phyloP scores from a whole-genome alignment of 2,329 filamentous ascomycete genomes.

The Aspergillus japonicus region DNA sequence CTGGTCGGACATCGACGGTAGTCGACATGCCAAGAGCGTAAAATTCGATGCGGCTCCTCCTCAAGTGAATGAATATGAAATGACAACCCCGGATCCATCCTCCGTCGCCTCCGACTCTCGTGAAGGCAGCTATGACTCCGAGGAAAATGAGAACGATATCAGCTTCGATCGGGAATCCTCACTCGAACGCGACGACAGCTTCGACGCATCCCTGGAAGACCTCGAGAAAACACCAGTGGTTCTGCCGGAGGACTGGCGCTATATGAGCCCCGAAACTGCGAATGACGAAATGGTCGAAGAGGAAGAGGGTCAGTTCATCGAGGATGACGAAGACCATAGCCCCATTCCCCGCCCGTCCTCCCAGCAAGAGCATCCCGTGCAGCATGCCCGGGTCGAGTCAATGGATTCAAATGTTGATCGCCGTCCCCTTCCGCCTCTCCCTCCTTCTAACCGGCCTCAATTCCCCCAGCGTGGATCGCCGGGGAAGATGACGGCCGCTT shows the following conservation, averaged over 20 bases:
- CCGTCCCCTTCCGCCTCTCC: slow-evolving; percentile 82
- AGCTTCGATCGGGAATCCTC: slow-evolving; percentile 60
- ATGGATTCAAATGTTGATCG: slow-evolving; percentile 75
- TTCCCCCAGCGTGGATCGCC: slow-evolving; percentile 53
- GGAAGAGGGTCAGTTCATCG: slow-evolving; percentile 67
- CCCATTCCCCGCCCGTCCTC: slow-evolving; percentile 56
- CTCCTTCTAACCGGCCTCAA: slow-evolving; percentile 47
- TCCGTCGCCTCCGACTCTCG: slow-evolving; percentile 86
- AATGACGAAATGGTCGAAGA: slow-evolving; percentile 54
- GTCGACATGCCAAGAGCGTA: slow-evolving; percentile 91
- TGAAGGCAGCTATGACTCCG: slow-evolving; percentile 87
- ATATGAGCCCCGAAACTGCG: slow-evolving; percentile 66
- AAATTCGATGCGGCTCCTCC: slow-evolving; percentile 94
- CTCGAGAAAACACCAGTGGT: slow-evolving; percentile 97
- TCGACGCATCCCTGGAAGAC: slow-evolving; percentile 92
- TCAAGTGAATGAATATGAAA: slow-evolving; percentile 95
- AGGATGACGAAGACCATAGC: slow-evolving; percentile 63
- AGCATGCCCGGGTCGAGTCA: slow-evolving; percentile 67
- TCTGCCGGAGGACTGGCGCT: slow-evolving; percentile 93
- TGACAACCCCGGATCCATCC: slow-evolving; percentile 95
- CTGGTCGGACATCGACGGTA: slow-evolving; percentile 66
- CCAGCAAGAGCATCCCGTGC: slow-evolving; percentile 24
- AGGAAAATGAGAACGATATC: slow-evolving; percentile 67
- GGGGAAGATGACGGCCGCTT: slow-evolving; percentile 64
- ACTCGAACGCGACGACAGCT: slow-evolving; percentile 76